Percentiles rank a stretch among this genome's conserved stretches.
Conservation (phyloP, 257 asterid genomes). For the Echites panduratus region DNA sequence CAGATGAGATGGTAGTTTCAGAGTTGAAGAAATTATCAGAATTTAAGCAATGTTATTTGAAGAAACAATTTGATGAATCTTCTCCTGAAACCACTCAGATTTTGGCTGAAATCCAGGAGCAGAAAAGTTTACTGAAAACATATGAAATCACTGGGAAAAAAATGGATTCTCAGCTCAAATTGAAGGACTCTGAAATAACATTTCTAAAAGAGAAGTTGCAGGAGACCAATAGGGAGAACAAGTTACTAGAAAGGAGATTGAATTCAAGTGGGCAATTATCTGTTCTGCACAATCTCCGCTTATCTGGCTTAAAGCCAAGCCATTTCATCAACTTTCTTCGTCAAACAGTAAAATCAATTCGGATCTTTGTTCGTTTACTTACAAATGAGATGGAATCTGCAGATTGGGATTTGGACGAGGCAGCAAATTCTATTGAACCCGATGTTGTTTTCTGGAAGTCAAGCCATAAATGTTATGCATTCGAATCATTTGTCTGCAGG, state of each 20-base stretch:
- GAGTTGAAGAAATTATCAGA: conserved; percentile 68
- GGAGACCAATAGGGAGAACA: conserved; percentile 49
- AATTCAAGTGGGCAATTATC: conserved; percentile 42
- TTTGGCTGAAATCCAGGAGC: conserved; percentile 60
- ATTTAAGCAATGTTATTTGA: conserved; percentile 51
- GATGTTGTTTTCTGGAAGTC: conserved; percentile 43
- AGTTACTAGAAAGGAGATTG: conserved; percentile 51
- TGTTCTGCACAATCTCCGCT: conserved; percentile 23
- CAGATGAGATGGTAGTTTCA: conserved; percentile 51
- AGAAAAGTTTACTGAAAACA: conserved; percentile 43
- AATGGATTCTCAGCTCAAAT: conserved; percentile 65
- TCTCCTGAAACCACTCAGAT: conserved; percentile 49
- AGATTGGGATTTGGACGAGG: conserved; percentile 69
- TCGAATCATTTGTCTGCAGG: conserved; percentile 64
- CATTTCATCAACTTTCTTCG: conserved; percentile 41
- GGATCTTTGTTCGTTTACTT: conserved; percentile 54
- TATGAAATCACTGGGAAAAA: conserved; percentile 62
- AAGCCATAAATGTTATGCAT: conserved; percentile 50
- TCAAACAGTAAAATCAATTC: conserved; percentile 48
- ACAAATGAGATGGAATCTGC: conserved; percentile 55
- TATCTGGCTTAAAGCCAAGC: conserved; percentile 42
- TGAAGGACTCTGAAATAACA: conserved; percentile 69
- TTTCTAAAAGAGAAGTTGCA: conserved; percentile 68
- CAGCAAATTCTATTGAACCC: conserved; percentile 55
- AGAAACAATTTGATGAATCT: conserved; percentile 44